These are phyloP conservation scores for Malbranchea zuffiana DNA, from an alignment of 2,329 filamentous ascomycete genomes.

Conservation along the genomic window DNA sequence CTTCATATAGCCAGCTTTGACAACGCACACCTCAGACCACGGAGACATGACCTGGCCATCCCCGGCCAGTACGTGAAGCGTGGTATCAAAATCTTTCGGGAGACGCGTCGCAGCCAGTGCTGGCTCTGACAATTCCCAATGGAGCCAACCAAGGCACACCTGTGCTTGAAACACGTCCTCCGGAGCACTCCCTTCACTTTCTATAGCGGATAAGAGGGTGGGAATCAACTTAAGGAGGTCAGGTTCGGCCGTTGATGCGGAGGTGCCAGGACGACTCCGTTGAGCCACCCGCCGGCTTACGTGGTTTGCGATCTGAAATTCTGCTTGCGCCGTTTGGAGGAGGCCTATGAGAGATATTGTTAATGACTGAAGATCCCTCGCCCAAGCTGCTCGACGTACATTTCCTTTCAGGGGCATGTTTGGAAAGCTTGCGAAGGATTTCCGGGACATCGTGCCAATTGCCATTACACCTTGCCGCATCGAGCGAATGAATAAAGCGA, in stretches of 20 bases:
- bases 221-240: slow-evolving; percentile 35
- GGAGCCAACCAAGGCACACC: slow-evolving; percentile 73
- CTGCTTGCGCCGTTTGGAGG: slow-evolving; percentile 57
- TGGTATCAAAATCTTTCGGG: slow-evolving; percentile 51
- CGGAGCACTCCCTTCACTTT: slow-evolving; percentile 43
- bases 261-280: slow-evolving; percentile 16
- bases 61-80: slow-evolving; percentile 44
- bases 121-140: slow-evolving; percentile 66
- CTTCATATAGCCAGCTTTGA: slow-evolving; percentile 69
- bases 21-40: slow-evolving; percentile 73
- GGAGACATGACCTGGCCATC: slow-evolving; percentile 46
- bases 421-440: slow-evolving; percentile 82
- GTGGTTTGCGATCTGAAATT: slow-evolving; percentile 52
- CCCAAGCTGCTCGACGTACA: slow-evolving; percentile 42
- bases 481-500: slow-evolving; percentile 70
- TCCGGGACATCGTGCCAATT: slow-evolving; percentile 81
- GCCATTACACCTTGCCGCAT: slow-evolving; percentile 76
- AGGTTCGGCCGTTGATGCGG: slow-evolving; percentile 17
- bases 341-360: slow-evolving; percentile 44
- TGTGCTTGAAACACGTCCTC: slow-evolving; percentile 63
- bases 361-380: not conserved
- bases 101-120: slow-evolving; percentile 49
- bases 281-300: slow-evolving; percentile 28
- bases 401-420: slow-evolving; percentile 75
- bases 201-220: slow-evolving; percentile 41